Conservation (phyloP, 2,329 filamentous ascomycete species). For the Dactylellina cionopaga region DNA sequence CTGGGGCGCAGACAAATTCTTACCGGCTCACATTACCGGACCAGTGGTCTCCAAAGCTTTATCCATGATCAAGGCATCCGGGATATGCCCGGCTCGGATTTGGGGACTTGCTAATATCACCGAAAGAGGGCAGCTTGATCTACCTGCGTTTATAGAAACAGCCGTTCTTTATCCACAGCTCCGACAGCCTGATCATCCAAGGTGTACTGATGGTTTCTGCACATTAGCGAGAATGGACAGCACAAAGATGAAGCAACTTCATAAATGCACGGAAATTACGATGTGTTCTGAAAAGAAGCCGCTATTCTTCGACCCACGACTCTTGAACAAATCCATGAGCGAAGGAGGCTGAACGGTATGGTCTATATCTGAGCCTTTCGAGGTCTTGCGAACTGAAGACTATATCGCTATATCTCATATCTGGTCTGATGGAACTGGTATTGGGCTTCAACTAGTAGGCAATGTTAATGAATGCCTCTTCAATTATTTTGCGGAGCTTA, state of each 20-base stretch:
- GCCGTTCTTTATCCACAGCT: background rate
- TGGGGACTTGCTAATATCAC: conserved; percentile 6
- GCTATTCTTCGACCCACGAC: background rate
- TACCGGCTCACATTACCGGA: background rate
- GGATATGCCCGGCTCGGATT: conserved; percentile 1
- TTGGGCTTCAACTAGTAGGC: conserved; percentile 52
- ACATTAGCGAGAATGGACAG: background rate
- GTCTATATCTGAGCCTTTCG: conserved; percentile 3
- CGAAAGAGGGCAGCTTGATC: conserved; percentile 4
- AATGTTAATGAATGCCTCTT: conserved; percentile 57
- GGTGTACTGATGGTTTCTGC: conserved; percentile 11
- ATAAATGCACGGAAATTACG: conserved; percentile 9
- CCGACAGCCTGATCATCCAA: conserved; percentile 5
- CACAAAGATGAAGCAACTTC: conserved; percentile 10
- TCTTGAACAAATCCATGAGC: conserved; percentile 6
- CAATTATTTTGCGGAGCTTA: conserved; percentile 54
- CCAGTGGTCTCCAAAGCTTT: background rate
- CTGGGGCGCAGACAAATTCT: too few species aligned
- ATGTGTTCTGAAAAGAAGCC: background rate
- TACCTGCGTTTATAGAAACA: conserved; percentile 3
- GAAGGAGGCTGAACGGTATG: background rate
- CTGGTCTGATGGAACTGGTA: conserved; percentile 58
- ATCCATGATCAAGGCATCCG: background rate
- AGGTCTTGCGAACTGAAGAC: background rate
- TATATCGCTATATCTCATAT: conserved; percentile 58